Base-by-base conservation (phyloP, 768 basidiomycete genomes). In the Mycena polygramma region DNA sequence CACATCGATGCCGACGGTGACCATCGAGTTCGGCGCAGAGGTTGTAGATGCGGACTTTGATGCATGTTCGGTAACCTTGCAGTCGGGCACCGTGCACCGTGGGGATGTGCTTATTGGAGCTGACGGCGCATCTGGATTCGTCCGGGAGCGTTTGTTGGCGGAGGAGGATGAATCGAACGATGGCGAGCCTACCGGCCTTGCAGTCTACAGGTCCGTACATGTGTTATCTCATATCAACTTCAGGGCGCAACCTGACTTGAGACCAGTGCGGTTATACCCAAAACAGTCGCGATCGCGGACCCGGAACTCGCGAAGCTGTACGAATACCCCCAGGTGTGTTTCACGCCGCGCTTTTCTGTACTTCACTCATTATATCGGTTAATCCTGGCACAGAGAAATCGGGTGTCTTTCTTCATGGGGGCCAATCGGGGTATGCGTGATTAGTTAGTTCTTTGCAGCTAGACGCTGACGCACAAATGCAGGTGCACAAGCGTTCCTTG, bases 61-160 rank as follows among this genome's bases (percentile, higher is more conserved):
- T 4, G 2, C 43, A 4, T 53, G 45, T 49, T 45, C 60, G 4
- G 70, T 63, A 0, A 67, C 61, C 13, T 22, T 71, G 20, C 49
- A 26, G 2, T 67, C 70, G 0, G 70, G 65, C 2, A 41, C 58
- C 19, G 35, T 59, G 1, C 61, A 67, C 43, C 22, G 7, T 11
- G 70, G 37, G 17, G 61, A 71, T n/a, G 61, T 17, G 7, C 46
- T 71, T 13, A 63, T 71, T 30, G 70, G 70, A 1, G 70, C 70
- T 4, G 70, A 71, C 26, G 70, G 70, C 8, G 54, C 48, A 24
- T 8, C 20, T 20, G 70, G 70, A 1, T 5, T 66, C 7, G 54
- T 71, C 2, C 70, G 70, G n/a, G 20, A 17, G 20, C 9, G 5
- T 7, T 20, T 71, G 22, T 53, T 67, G 48, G 1, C 2, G 0